phyloP scores from a whole-genome alignment of 2,329 filamentous ascomycete genomes.

The Colletotrichum cereale region DNA sequence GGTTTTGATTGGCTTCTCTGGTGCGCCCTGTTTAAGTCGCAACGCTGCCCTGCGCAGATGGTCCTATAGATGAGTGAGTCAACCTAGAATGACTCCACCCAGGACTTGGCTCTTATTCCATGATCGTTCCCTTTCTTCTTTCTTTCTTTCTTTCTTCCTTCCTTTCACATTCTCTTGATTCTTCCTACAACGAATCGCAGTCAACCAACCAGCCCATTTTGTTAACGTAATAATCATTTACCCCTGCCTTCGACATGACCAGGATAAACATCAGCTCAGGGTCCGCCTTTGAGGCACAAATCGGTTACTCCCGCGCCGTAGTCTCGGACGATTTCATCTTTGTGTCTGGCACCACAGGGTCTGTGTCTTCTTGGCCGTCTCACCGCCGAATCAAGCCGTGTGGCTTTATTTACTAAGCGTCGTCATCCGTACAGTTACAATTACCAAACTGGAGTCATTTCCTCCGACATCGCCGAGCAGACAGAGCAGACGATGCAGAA shows the following conservation, averaged over 20 bases:
- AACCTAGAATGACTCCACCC: constrained; percentile 13
- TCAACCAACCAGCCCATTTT: not conserved
- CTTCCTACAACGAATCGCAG: not conserved
- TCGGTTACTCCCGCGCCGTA: constrained; percentile 68
- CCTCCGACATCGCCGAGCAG: constrained; percentile 59
- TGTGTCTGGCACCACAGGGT: constrained; percentile 69
- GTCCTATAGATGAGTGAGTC: not conserved
- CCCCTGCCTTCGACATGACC: constrained; percentile 44
- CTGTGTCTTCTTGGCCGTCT: constrained; percentile 10
- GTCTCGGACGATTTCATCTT: constrained; percentile 64
- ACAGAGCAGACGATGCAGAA: constrained; percentile 63
- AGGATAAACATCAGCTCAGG: constrained; percentile 61
- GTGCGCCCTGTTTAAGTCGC: constrained; percentile 16
- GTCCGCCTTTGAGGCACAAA: constrained; percentile 64
- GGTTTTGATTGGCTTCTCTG: constrained; percentile 20
- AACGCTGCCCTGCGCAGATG: not conserved
- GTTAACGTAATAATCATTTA: not conserved
- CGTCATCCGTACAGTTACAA: constrained; percentile 57
- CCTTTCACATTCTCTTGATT: not conserved
- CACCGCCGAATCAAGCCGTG: no score
- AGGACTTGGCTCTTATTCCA: not conserved
- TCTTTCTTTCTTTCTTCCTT: not conserved
- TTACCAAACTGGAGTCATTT: constrained; percentile 61
- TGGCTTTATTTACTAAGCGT: not conserved
- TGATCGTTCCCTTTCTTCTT: not conserved